A percentile compares a stretch with the other conserved stretches of the same genome.
Evolutionary conservation across 768 basidiomycete species (phyloP).

Genomic region (Mycena pura): DNA sequence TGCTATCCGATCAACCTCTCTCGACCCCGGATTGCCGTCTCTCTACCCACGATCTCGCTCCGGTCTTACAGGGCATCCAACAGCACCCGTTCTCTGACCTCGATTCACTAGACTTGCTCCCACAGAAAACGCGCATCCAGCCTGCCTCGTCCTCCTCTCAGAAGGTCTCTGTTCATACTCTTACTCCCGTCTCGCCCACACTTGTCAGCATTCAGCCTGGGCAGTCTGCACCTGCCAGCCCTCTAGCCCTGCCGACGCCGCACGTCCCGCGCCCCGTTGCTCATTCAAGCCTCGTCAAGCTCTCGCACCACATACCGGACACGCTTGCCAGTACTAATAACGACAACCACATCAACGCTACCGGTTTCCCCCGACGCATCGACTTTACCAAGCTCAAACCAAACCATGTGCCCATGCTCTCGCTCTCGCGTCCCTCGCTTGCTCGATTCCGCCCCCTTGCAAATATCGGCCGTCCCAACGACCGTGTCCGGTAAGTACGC

Average conservation of each 20-base stretch:
- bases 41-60: too few species aligned
- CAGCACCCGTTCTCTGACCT: too few species aligned
- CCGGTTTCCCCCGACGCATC: background rate
- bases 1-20: too few species aligned
- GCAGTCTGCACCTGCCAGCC: too few species aligned
- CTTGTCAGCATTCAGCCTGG: conserved; percentile 1
- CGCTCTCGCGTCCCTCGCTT: background rate
- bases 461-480: too few species aligned
- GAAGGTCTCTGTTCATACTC: too few species aligned
- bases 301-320: background rate
- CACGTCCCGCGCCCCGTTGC: background rate
- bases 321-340: background rate
- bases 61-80: too few species aligned
- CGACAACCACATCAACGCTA: background rate
- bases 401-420: background rate
- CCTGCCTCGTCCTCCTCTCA: background rate
- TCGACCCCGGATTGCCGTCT: too few species aligned
- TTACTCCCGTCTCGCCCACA: background rate
- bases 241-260: background rate
- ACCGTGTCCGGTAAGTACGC: background rate
- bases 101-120: too few species aligned
- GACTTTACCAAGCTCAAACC: conserved; percentile 10
- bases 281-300: conserved; percentile 11
- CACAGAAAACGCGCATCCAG: too few species aligned
- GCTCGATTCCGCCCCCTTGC: background rate